A percentile compares a stretch with the other conserved stretches of the same genome.
Conservation (phyloP, 169 alveolate species). For the Miamiensis avidus region DNA sequence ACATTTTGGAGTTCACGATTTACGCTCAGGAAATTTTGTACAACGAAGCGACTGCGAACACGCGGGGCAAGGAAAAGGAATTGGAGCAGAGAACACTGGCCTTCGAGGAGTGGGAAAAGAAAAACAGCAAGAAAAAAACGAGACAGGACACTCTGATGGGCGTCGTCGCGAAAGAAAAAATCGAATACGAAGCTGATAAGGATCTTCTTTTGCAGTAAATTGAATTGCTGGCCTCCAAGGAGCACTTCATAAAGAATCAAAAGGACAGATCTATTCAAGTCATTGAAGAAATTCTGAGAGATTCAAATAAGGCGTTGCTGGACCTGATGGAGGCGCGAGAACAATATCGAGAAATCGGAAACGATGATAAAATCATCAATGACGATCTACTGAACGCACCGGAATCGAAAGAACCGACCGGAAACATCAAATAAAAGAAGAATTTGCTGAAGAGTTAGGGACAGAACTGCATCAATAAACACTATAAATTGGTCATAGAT, state of each 20-base stretch:
- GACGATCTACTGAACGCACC: background rate
- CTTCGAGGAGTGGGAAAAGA: slow-evolving; percentile 63
- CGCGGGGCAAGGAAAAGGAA: slow-evolving; percentile 19
- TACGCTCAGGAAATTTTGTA: slow-evolving; percentile 57
- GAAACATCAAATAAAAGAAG: background rate
- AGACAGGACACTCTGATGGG: slow-evolving; percentile 56
- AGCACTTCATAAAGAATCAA: slow-evolving; percentile 50
- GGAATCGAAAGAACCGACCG: background rate
- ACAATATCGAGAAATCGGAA: slow-evolving; percentile 50
- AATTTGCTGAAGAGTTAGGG: background rate
- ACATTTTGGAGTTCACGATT: slow-evolving; percentile 53
- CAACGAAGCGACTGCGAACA: slow-evolving; percentile 33
- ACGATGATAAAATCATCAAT: slow-evolving; percentile 37
- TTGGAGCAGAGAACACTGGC: slow-evolving; percentile 35
- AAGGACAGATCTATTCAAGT: slow-evolving; percentile 34
- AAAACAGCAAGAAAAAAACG: slow-evolving; percentile 53
- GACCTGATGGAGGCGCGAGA: slow-evolving; percentile 54
- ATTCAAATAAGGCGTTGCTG: slow-evolving; percentile 56
- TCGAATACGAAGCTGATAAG: slow-evolving; percentile 54
- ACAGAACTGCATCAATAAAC: slow-evolving; percentile 19
- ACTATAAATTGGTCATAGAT: slow-evolving; percentile 19
- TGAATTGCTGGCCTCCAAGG: slow-evolving; percentile 43
- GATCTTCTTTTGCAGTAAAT: slow-evolving; percentile 50
- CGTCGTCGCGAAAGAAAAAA: slow-evolving; percentile 65
- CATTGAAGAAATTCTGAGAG: slow-evolving; percentile 52